Evolutionary conservation across 2,329 filamentous ascomycete genomes (phyloP).

Genomic region (Chalara sp.): DNA sequence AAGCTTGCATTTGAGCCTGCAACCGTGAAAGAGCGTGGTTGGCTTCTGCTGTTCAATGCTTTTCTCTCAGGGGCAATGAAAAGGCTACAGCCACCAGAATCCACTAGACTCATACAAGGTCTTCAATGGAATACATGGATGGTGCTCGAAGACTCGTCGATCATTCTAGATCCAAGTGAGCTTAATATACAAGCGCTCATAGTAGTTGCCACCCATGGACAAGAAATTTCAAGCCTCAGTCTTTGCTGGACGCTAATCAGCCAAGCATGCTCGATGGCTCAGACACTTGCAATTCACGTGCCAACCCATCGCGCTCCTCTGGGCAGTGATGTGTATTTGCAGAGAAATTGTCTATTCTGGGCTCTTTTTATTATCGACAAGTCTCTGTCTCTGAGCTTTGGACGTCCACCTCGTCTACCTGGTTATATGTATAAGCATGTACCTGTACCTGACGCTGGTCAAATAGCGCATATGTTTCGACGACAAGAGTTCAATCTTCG

Average conservation of each 20-base stretch:
- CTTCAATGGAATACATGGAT: slow-evolving; percentile 13
- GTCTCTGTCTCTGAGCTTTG: slow-evolving; percentile 10
- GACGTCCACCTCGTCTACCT: slow-evolving; percentile 6
- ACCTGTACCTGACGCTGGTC: slow-evolving; percentile 3
- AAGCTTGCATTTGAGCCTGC: slow-evolving; percentile 11
- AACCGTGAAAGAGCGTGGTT: slow-evolving; percentile 8
- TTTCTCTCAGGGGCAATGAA: slow-evolving; percentile 4
- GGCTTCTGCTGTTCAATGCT: slow-evolving; percentile 10
- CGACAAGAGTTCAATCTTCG: neutral
- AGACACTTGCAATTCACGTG: slow-evolving; percentile 8
- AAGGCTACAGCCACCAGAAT: neutral
- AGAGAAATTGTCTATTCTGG: slow-evolving; percentile 12
- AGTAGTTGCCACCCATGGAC: slow-evolving; percentile 7
- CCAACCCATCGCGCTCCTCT: neutral
- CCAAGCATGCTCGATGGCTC: slow-evolving; percentile 12
- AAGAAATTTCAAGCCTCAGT: slow-evolving; percentile 10
- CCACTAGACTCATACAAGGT: slow-evolving; percentile 4
- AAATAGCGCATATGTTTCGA: slow-evolving; percentile 2
- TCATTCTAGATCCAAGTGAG: slow-evolving; percentile 10
- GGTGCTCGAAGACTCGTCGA: slow-evolving; percentile 9
- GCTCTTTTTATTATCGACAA: slow-evolving; percentile 11
- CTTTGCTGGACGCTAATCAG: slow-evolving; percentile 11
- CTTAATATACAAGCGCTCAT: slow-evolving; percentile 10
- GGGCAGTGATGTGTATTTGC: slow-evolving; percentile 1
- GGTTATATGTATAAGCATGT: slow-evolving; percentile 8